A percentile compares a stretch with the other conserved stretches of the same genome.
Evolutionary conservation across 139 green algal genomes (phyloP).

Genomic region (Chlorokybus atmophyticus): DNA sequence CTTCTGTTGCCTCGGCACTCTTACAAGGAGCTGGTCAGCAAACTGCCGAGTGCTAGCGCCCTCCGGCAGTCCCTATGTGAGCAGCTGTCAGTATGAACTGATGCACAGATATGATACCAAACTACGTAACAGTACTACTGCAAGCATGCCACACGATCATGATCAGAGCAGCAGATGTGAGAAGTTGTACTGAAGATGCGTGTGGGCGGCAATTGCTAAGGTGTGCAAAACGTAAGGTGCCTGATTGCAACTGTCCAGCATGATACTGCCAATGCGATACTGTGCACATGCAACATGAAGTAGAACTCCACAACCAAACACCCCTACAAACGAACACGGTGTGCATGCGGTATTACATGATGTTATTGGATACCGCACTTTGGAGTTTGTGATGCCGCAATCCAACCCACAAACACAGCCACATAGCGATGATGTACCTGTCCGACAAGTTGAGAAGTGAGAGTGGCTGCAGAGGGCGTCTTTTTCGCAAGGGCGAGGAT

Average conservation of each 20-base stretch:
- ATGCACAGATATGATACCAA: too few species aligned
- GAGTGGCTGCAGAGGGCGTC: conserved; percentile 4
- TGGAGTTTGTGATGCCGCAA: not conserved
- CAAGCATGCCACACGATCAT: too few species aligned
- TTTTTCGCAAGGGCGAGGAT: conserved; percentile 18
- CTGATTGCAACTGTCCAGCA: not conserved
- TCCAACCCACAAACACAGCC: not conserved
- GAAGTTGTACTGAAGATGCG: too few species aligned
- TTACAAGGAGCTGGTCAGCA: too few species aligned
- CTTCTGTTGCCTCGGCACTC: too few species aligned
- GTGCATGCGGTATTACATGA: not conserved
- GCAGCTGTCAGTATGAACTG: too few species aligned
- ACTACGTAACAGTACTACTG: too few species aligned
- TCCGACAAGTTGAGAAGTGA: not conserved
- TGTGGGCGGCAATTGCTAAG: not conserved
- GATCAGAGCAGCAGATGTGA: too few species aligned
- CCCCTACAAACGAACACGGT: not conserved
- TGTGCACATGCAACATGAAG: not conserved
- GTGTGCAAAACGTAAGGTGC: not conserved
- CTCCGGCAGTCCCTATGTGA: too few species aligned
- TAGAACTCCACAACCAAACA: not conserved
- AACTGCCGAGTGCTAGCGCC: too few species aligned
- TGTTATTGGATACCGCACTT: conserved; percentile 1
- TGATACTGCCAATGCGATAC: not conserved
- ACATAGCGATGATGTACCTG: not conserved